Conservation (phyloP, 1,284 basidiomycete genomes). For the Agroathelia rolfsii region DNA sequence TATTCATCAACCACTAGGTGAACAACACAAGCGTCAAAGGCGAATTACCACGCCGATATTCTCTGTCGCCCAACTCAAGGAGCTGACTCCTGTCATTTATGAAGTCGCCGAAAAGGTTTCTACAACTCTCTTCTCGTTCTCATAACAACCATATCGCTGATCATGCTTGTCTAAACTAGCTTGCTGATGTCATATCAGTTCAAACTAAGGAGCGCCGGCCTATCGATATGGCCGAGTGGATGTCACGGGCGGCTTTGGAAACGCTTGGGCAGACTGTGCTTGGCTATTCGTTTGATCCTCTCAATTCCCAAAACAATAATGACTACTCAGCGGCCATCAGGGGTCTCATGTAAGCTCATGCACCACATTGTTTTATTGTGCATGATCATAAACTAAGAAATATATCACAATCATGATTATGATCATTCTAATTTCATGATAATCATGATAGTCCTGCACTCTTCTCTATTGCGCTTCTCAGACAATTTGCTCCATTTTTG, state of each 20-base stretch:
- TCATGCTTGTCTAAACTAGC: conserved; percentile 10
- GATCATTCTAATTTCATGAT: conserved; percentile 1
- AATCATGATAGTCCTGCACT: conserved; percentile 40
- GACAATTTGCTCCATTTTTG: conserved; percentile 38
- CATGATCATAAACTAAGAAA: no score
- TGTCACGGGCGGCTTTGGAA: conserved; percentile 42
- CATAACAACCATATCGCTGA: conserved; percentile 5
- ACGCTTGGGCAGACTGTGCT: conserved; percentile 37
- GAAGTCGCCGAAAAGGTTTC: conserved; percentile 34
- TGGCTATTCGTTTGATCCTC: conserved; percentile 42
- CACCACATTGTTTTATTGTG: no score
- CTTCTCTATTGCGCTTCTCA: conserved; percentile 33
- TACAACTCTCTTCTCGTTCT: no score
- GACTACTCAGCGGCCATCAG: conserved; percentile 37
- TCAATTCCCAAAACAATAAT: conserved; percentile 32
- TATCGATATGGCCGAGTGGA: conserved; percentile 40
- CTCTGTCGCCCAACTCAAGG: conserved; percentile 33
- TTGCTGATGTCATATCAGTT: conserved; percentile 10
- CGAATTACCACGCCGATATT: conserved; percentile 42
- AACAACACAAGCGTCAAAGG: conserved; percentile 37
- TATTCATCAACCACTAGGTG: conserved; percentile 32
- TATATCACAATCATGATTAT: not conserved
- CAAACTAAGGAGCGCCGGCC: conserved; percentile 15
- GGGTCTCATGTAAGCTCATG: conserved; percentile 36
- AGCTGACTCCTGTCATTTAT: conserved; percentile 34